Evolutionary conservation across 768 basidiomycete genomes (phyloP).

Genomic region (Amanita exitialis): DNA sequence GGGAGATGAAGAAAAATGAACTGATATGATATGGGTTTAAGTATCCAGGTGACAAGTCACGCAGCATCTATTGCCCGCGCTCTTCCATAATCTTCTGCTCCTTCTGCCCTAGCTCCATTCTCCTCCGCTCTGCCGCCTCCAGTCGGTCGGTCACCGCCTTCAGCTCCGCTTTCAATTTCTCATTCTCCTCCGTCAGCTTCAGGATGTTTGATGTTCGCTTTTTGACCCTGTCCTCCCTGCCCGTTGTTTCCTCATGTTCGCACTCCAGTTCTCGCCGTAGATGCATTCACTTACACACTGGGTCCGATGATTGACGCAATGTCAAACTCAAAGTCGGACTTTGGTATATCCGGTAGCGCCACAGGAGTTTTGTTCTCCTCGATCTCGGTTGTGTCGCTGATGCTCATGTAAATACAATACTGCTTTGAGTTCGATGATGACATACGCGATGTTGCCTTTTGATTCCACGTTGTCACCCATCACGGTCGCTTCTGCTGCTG

Average conservation of each 20-base stretch:
- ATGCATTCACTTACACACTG: constrained; percentile 34
- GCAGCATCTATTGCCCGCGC: constrained; percentile 15
- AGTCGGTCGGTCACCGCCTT: constrained; percentile 66
- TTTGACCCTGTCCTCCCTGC: constrained; percentile 40
- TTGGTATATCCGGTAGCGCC: constrained; percentile 39
- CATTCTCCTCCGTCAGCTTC: constrained; percentile 71
- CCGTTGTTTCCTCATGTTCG: constrained; percentile 7
- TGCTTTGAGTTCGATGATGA: neutral
- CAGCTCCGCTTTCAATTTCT: constrained; percentile 67
- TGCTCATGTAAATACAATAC: neutral
- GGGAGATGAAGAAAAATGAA: constrained; percentile 5
- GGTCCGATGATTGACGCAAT: constrained; percentile 32
- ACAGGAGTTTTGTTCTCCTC: constrained; percentile 11
- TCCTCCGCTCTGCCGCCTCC: constrained; percentile 62
- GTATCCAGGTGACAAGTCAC: constrained; percentile 8
- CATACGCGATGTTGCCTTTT: constrained; percentile 13
- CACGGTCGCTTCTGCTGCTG: neutral
- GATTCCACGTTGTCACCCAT: constrained; percentile 6
- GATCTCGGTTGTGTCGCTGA: constrained; percentile 11
- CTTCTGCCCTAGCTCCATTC: constrained; percentile 33
- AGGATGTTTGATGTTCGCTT: constrained; percentile 73
- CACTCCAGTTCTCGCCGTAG: constrained; percentile 11
- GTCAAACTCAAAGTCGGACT: constrained; percentile 32
- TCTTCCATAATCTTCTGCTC: constrained; percentile 21
- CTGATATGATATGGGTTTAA: neutral